Conservation (phyloP, 2,329 filamentous ascomycete genomes). For the Stagonosporopsis chrysanthemi region DNA sequence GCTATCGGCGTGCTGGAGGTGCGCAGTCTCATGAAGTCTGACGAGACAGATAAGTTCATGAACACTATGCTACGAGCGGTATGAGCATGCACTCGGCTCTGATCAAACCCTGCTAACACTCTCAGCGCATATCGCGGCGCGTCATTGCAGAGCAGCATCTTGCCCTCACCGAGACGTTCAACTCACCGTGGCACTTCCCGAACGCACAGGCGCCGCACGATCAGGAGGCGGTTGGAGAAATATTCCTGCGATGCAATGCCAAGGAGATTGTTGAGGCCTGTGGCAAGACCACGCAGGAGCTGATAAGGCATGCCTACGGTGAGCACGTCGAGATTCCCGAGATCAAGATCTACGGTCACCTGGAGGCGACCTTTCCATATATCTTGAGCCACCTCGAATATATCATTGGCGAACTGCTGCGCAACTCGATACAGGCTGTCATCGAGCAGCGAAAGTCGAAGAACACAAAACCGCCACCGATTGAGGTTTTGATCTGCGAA, state of each 20-base stretch:
- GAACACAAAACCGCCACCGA: slow-evolving; percentile 71
- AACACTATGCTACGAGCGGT: slow-evolving; percentile 90
- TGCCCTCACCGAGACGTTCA: slow-evolving; percentile 91
- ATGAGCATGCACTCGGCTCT: slow-evolving; percentile 44
- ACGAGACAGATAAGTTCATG: slow-evolving; percentile 92
- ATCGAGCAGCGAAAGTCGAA: slow-evolving; percentile 72
- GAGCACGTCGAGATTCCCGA: slow-evolving; percentile 75
- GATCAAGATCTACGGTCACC: slow-evolving; percentile 82
- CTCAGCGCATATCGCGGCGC: slow-evolving; percentile 85
- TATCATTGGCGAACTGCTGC: slow-evolving; percentile 91
- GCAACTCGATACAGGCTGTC: slow-evolving; percentile 93
- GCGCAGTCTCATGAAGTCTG: slow-evolving; percentile 78
- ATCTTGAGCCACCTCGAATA: slow-evolving; percentile 97
- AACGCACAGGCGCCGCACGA: slow-evolving; percentile 70
- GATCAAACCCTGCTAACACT: background rate
- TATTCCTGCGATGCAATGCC: slow-evolving; percentile 92
- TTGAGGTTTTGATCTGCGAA: slow-evolving; percentile 94
- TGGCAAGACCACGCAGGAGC: slow-evolving; percentile 74
- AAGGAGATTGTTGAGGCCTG: slow-evolving; percentile 87
- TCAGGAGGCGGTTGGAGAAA: slow-evolving; percentile 90
- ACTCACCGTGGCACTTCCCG: slow-evolving; percentile 87
- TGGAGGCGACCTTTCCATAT: slow-evolving; percentile 92
- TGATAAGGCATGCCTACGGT: slow-evolving; percentile 79
- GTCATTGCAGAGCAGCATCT: slow-evolving; percentile 98
- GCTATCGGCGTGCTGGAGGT: slow-evolving; percentile 95